Evolutionary conservation across 2,329 filamentous ascomycete species (phyloP), one percentile per base, ranked within the genome.

Genomic region (Stromatinia cepivora): DNA sequence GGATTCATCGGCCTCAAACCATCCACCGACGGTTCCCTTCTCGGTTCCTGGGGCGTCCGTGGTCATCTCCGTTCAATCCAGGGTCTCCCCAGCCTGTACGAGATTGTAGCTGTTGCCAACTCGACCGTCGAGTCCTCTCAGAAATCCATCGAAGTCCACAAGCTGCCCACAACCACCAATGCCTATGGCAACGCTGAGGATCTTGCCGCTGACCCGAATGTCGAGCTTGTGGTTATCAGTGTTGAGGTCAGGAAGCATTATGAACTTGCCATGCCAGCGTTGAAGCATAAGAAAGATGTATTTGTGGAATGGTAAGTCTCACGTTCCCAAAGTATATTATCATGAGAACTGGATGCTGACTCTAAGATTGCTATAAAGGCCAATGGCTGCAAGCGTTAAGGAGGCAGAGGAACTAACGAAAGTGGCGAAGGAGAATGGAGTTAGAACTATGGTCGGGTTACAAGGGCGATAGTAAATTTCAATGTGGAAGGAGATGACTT

Each of bases 141-240:
- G n/a, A n/a, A n/a, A n/a, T n/a, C n/a, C n/a, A n/a, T n/a, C n/a
- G n/a, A n/a, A n/a, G n/a, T n/a, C n/a, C n/a, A n/a, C n/a, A n/a
- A n/a, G n/a, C n/a, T n/a, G n/a, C n/a, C n/a, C n/a, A n/a, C 53
- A 61, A n/a, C 57, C 22, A 61, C 28, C 20, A 61, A 61, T 6
- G 57, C 57, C 7, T 66, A 66, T 57, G 31, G 63, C 4, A 56
- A 25, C n/a, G 45, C 63, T 45, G 50, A 57, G 15, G 79, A 81
- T 9, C 76, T 85, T 25, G 82, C 83, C 10, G 75, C 76, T 1
- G 83, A 84, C 72, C 76, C 80, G 0, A 78, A 82, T 68, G 78
- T 85, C 59, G 83, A 85, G 69, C 79, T 85, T 8, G 79, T 85
- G 9, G 81, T 84, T 62, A 78, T 81, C 66, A 78, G 77, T 67